phyloP scores from a whole-genome alignment of 305 asterid genomes.

The Andrographis paniculata region DNA sequence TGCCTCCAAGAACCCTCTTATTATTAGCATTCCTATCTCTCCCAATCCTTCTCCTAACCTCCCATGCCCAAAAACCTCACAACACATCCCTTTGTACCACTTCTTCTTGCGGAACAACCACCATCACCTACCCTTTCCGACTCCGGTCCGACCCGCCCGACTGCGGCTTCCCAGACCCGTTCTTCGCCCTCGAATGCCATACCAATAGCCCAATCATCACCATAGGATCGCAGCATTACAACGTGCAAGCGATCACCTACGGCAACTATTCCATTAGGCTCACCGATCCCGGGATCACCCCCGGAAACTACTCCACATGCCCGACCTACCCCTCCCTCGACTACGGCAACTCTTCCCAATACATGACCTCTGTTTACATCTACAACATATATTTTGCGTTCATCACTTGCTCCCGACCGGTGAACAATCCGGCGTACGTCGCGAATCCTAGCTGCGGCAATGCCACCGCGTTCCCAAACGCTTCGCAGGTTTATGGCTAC shows the following conservation, averaged over 20 bases:
- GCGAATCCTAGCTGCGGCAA: constrained; percentile 2
- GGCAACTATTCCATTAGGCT: background rate
- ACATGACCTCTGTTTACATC: background rate
- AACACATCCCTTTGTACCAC: background rate
- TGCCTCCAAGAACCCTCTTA: background rate
- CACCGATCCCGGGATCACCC: background rate
- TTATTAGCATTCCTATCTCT: background rate
- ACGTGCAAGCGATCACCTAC: background rate
- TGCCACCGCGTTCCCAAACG: background rate
- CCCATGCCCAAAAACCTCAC: background rate
- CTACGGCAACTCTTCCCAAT: too few species aligned
- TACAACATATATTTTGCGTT: background rate
- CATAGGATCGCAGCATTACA: background rate
- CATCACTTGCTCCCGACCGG: background rate
- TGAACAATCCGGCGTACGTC: background rate
- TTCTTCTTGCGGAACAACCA: background rate
- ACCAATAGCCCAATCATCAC: background rate
- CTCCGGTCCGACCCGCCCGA: background rate
- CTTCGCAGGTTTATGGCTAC: constrained; percentile 1
- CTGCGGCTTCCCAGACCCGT: background rate
- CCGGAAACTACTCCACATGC: constrained; percentile 5
- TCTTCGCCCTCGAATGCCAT: background rate
- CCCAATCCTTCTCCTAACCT: background rate
- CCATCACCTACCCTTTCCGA: constrained; percentile 3
- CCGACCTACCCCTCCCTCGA: background rate